Conservation (phyloP, 2,329 filamentous ascomycete genomes). For the Plenodomus tracheiphilus region DNA sequence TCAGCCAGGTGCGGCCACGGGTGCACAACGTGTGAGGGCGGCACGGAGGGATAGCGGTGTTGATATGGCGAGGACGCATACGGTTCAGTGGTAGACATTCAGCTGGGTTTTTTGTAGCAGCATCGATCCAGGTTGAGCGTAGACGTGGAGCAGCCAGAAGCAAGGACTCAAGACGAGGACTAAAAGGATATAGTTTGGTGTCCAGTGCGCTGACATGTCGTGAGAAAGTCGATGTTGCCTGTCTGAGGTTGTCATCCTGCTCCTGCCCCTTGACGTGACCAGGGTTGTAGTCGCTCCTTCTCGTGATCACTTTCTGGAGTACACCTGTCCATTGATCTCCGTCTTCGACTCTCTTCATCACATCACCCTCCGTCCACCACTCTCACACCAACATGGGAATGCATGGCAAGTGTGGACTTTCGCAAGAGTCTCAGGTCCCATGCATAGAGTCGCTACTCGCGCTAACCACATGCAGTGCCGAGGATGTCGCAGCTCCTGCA, state of each 20-base stretch:
- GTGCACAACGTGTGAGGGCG: not conserved
- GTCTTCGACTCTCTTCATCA: no score
- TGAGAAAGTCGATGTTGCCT: no score
- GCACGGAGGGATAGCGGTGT: not conserved
- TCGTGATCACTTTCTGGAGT: not conserved
- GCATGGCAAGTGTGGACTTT: not conserved
- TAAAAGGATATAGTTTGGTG: no score
- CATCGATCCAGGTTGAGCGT: not conserved
- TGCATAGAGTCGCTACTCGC: not conserved
- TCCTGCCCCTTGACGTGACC: no score
- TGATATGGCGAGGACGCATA: conserved; percentile 4
- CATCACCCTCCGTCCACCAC: not conserved
- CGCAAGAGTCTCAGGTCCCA: no score
- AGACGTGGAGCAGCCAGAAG: not conserved
- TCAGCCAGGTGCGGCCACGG: conserved; percentile 1
- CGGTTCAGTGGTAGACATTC: not conserved
- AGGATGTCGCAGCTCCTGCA: conserved; percentile 8
- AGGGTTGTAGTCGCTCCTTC: not conserved
- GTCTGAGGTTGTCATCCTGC: no score
- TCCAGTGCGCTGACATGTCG: no score
- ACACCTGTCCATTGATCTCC: no score
- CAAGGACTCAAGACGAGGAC: no score
- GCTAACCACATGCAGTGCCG: conserved; percentile 10
- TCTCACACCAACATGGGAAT: no score
- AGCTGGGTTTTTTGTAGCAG: not conserved